Base-by-base conservation (phyloP, 225 moss, liverwort and hornwort species). In the Pleurozium schreberi region DNA sequence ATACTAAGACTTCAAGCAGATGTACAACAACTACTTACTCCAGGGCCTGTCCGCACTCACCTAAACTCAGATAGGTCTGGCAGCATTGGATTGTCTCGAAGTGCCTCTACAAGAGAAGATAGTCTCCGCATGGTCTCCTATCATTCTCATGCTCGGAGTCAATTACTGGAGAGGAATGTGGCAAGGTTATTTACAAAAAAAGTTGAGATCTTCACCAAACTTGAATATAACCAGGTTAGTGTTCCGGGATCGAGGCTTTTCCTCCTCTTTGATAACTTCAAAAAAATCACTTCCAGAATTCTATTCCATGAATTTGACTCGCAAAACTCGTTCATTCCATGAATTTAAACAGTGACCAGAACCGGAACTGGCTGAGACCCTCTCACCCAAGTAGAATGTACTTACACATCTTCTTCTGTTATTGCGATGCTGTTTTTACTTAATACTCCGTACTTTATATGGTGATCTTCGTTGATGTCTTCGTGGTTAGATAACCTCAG, bases 211-310 rank as follows among this genome's bases (percentile, higher is more conserved):
- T 96, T 97, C 90, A 95, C 97, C 74, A 99, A 96, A 92, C 89
- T 91, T 42, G 98, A 99, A 84, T 99, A 93, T 69, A 97, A 96
- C 82, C 98, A 99, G 91, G 98, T 95, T 57, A 84, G 57, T 88
- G 74, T 69, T 89, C 69, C 75, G 47, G 42, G 62, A 58, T 85
- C 50, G 30, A 57, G 50, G 19, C 64, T 53, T 57, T n/a, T 75
- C 55, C 50, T 71, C 52, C 52, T 89, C 67, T 81, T 84, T 43
- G 43, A 86, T 85, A 11, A 55, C 34, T 57, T 90, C 77, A 58
- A 63, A 53, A 43, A 45, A 49, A 31, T 77, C 26, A 26, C 55
- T 38, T 78, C 38, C 55, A 57, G n/a, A 78, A 55, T 57, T 57
- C n/a, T 16, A 78, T 78, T n/a, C 55, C 26, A 57, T 25, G 6